Evolutionary conservation across 345 rosid species (phyloP).

Genomic region (Eucalyptus melliodora): DNA sequence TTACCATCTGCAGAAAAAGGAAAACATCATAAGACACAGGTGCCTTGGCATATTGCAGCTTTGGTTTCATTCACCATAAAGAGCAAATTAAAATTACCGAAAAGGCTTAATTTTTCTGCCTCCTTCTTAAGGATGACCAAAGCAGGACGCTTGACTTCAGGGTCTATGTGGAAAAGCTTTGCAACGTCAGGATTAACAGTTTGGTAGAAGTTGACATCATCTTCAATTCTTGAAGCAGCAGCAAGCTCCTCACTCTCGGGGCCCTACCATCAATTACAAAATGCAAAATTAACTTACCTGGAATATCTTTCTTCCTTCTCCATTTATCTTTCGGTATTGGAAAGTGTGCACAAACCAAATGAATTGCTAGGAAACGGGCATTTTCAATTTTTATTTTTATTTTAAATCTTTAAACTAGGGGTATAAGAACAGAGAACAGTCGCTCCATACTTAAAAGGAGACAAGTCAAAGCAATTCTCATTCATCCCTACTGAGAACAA

Average conservation of each 20-base stretch:
- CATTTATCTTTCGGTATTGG: not conserved
- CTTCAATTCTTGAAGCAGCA: constrained; percentile 86
- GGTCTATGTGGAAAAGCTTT: constrained; percentile 78
- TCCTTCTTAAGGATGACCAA: constrained; percentile 72
- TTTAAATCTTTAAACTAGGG: not conserved
- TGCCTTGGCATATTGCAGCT: not conserved
- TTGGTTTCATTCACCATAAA: not conserved
- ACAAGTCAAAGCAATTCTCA: not conserved
- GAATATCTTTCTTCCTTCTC: not conserved
- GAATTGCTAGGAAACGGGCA: not conserved
- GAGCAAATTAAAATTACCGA: constrained; percentile 39
- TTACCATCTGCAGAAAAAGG: constrained; percentile 56
- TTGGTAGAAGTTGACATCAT: constrained; percentile 86
- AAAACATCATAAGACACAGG: not conserved
- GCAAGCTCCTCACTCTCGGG: constrained; percentile 70
- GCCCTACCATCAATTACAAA: constrained; percentile 29
- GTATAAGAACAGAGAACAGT: not conserved
- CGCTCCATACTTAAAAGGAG: not conserved
- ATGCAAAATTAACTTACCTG: not conserved
- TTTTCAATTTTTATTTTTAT: not conserved
- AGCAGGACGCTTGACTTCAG: constrained; percentile 71
- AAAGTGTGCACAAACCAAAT: not conserved
- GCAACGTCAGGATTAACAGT: constrained; percentile 86
- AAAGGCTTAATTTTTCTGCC: constrained; percentile 70
- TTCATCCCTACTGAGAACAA: not conserved